These are phyloP conservation scores for Colletotrichum limetticola DNA, from an alignment of 2,329 filamentous ascomycete genomes.

Conservation along the genomic window DNA sequence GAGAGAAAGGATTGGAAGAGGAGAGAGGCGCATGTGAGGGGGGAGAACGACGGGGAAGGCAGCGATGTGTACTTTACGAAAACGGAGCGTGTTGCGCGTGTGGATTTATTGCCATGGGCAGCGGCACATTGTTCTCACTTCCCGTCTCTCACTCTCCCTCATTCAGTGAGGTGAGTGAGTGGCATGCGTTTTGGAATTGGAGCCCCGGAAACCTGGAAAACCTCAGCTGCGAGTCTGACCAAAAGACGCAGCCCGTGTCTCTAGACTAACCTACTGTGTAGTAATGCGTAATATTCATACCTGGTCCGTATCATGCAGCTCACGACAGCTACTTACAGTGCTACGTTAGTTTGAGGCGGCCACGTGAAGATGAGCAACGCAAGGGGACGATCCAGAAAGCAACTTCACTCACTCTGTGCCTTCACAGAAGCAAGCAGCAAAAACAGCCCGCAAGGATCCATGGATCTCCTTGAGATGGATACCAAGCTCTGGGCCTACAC, in stretches of 20 bases:
- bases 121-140: not conserved
- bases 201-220: not conserved
- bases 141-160: not conserved
- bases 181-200: not conserved
- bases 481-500: too few relatives aligned
- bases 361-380: not conserved
- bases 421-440: not conserved
- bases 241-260: not conserved
- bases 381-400: not conserved
- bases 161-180: not conserved
- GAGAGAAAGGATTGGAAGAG: not conserved
- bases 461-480: too few relatives aligned
- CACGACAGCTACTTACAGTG: not conserved
- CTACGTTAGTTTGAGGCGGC: not conserved
- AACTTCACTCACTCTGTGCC: not conserved
- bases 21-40: not conserved
- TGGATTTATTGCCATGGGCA: not conserved
- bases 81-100: not conserved
- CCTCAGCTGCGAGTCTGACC: not conserved
- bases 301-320: not conserved
- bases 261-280: not conserved
- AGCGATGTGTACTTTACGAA: not conserved
- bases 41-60: not conserved
- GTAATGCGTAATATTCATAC: too few relatives aligned
- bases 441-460: not conserved